phyloP scores from a whole-genome alignment of 78 protist genomes.

The Monosiga brevicollis region DNA sequence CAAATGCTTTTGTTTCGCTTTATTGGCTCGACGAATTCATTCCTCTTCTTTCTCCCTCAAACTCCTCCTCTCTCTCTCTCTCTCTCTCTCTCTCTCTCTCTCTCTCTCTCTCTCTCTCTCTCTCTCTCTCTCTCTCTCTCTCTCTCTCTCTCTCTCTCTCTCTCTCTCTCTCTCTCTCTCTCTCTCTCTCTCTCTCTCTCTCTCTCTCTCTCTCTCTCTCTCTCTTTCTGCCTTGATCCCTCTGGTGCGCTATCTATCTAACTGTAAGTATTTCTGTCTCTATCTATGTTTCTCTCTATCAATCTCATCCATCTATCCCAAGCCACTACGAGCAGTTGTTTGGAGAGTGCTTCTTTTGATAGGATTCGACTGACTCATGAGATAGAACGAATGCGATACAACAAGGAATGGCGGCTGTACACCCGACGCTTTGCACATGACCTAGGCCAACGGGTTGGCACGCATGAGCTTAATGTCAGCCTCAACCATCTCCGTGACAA shows the following conservation, averaged over 20 bases:
- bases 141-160: not conserved
- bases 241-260: not conserved
- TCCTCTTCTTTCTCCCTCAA: not conserved
- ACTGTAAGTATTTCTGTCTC: not conserved
- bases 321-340: too few relatives aligned
- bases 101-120: not conserved
- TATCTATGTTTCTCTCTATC: not conserved
- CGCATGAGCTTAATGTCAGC: slow-evolving; percentile 38
- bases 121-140: not conserved
- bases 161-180: not conserved
- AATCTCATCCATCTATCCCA: too few relatives aligned
- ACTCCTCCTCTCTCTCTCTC: not conserved
- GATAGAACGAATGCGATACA: too few relatives aligned
- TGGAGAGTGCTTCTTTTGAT: too few relatives aligned
- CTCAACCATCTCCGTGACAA: slow-evolving; percentile 78
- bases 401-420: too few relatives aligned
- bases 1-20: too few relatives aligned
- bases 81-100: not conserved
- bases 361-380: too few relatives aligned
- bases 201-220: not conserved
- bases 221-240: not conserved
- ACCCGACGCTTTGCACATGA: too few relatives aligned
- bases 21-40: too few relatives aligned
- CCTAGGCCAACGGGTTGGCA: not conserved
- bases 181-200: not conserved